Evolutionary conservation across 225 moss, liverwort and hornwort genomes (phyloP), one percentile per base, ranked within the genome.

Genomic region (Pleurozium schreberi): DNA sequence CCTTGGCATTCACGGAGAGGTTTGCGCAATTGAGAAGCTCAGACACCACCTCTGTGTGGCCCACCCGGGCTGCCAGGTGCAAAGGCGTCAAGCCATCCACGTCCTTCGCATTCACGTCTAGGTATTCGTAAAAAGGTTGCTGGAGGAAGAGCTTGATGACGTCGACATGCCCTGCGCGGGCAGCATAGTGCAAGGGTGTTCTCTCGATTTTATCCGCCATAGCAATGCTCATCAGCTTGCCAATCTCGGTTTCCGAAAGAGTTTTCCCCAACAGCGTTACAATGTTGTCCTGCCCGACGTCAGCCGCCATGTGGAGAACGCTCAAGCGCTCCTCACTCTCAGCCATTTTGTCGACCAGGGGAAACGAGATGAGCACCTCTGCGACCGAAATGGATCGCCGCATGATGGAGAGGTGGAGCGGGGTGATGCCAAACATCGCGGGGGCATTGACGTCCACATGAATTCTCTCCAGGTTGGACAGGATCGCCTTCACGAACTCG

Each of bases 181-280:
- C 93, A 43, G 93, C 94, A 47, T 93, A 93, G 89, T 94, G 94
- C n/a, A 94, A 80, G 50, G 94, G 93, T 8, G 91, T 94, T 66
- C 94, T 79, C 81, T 89, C 88, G 80, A 94, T 93, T 59, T 88
- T 86, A 85, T 94, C 94, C 42, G 67, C 88, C 92, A 91, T 91
- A 68, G 86, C 21, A 21, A 28, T 14, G 82, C 91, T 87, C 79
- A 91, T 86, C 55, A 93, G 82, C 86, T 85, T 85, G 36, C 87
- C 80, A 28, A 94, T 67, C 53, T 90, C 91, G 27, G 79, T 16
- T 45, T 90, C 90, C 52, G 89, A 28, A 26, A 93, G 88, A 15
- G 33, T 36, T 42, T 65, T 52, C 42, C 89, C 90, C 55, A 93
- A 62, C 10, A 86, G 52, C 5, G 80, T 86, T 8, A 92, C 88